Evolutionary conservation across 2,329 filamentous ascomycete species (phyloP), one percentile per base, ranked within the genome.

Genomic region (Rosellinia necatrix): DNA sequence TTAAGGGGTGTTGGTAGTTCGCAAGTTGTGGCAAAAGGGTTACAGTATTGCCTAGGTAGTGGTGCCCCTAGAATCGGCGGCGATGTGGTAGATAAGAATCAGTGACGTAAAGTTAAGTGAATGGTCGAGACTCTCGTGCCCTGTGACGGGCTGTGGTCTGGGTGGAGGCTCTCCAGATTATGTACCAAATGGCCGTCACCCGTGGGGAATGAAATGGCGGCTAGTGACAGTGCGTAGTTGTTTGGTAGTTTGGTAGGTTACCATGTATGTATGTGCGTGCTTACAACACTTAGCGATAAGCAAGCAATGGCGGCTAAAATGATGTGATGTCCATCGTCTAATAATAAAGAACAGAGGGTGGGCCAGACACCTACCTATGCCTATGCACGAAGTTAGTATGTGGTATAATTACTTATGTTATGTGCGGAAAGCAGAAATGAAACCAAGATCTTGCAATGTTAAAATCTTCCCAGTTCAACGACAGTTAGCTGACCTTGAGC

Each of bases 1-100:
- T n/a, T n/a, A n/a, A n/a, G n/a, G n/a, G n/a, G n/a, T n/a, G n/a
- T n/a, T n/a, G n/a, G n/a, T n/a, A n/a, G n/a, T n/a, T n/a, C n/a
- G n/a, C n/a, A n/a, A n/a, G n/a, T n/a, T 29, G 29, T 43, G 51
- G 42, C 51, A 43, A 42, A 49, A 49, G 50, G 30, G 3, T 40
- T 50, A 46, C 15, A 5, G 19, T 21, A n/a, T 17, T n/a, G n/a
- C 32, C 21, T 15, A 8, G 12, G 21, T 40, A n/a, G n/a, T n/a
- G n/a, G 38, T 19, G 34, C 12, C n/a, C 13, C 13, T 15, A 21
- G 32, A 37, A 34, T 17, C 41, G 44, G 30, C 30, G 29, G 37
- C 30, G 17, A 38, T 46, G 17, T 34, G 40, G 32, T 37, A 56
- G n/a, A n/a, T n/a, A n/a, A n/a, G n/a, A n/a, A n/a, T n/a, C n/a